phyloP scores from a whole-genome alignment of 441 rosid genomes.

The Gossypium schwendimanii region DNA sequence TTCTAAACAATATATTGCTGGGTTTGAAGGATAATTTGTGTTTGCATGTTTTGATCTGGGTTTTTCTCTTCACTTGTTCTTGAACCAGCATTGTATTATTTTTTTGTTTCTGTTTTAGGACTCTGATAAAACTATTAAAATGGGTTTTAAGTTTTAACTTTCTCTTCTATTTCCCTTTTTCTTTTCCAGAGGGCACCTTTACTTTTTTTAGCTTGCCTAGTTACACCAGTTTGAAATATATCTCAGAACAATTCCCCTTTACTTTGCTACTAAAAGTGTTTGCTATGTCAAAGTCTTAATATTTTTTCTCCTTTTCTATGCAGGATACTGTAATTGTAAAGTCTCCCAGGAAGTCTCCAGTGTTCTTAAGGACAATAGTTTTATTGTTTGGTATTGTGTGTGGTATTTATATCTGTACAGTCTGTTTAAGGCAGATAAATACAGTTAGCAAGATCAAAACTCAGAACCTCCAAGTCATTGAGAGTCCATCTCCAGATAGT shows the following conservation, averaged over 20 bases:
- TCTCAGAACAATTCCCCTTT: neutral
- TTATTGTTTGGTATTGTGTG: constrained; percentile 62
- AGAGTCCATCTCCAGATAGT: constrained; percentile 21
- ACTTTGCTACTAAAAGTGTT: neutral
- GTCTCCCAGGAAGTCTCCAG: constrained; percentile 61
- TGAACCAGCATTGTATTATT: neutral
- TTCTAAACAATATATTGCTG: neutral
- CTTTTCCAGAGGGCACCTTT: neutral
- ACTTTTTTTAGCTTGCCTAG: neutral
- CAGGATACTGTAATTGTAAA: constrained; percentile 62
- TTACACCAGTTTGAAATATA: constrained; percentile 3
- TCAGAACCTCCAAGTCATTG: constrained; percentile 34
- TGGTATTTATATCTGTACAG: constrained; percentile 55
- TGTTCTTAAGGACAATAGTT: constrained; percentile 62
- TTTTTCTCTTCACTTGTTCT: constrained; percentile 4
- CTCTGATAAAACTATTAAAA: neutral
- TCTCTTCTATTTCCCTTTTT: neutral
- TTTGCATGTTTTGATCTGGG: constrained; percentile 26
- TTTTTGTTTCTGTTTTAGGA: neutral
- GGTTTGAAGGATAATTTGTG: constrained; percentile 6
- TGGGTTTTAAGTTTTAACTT: neutral
- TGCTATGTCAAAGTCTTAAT: neutral
- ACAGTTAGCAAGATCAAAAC: constrained; percentile 23
- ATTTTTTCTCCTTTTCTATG: neutral
- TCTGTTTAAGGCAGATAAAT: constrained; percentile 63